Base-by-base conservation (phyloP, 2,329 filamentous ascomycete genomes). In the Dactylellina drechsleri region DNA sequence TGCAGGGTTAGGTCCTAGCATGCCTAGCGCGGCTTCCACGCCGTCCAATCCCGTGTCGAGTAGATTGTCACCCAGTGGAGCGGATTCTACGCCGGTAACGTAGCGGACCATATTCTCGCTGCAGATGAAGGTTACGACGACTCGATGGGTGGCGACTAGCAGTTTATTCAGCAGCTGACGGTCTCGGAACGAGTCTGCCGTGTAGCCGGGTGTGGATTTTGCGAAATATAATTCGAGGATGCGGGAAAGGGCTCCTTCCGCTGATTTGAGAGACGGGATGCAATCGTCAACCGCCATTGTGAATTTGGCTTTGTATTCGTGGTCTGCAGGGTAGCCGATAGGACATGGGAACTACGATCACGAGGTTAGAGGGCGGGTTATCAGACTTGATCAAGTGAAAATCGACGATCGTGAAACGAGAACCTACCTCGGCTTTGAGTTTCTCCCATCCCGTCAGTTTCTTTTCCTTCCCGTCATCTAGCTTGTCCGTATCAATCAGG, bases 1-100 rank as follows among this genome's bases (percentile, higher is more conserved):
- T 12, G 70, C 70, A n/a, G 70, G 70, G 50, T 74, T 74, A n/a
- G 70, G 62, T 16, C 62, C 62, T 50, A 74, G 16, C 45, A 74
- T 62, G 2, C 56, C 70, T 2, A 74, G n/a, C 2, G 40, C 62
- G 3, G 28, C 54, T 23, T 74, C 61, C 41, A 74, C 57, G 4
- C 62, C 56, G 36, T 74, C 57, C 26, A 74, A 47, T 1, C 62
- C 70, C 8, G 47, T 50, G 18, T 52, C 53, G 15, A 74, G 52
- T 15, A 58, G 13, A 18, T 50, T 47, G 8, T 40, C 70, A 4
- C 56, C 57, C 2, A 58, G 16, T 4, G 61, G 40, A 20, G 49
- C 56, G 1, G 15, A 56, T 18, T 57, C 61, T 7, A 66, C 26
- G 5, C 61, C 62, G 1, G 70, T 74, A 2, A 58, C 62, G 26